Percentiles rank a stretch among this genome's conserved stretches.
Conservation (phyloP, 2,329 filamentous ascomycete species). For the Aspergillus alliaceus region DNA sequence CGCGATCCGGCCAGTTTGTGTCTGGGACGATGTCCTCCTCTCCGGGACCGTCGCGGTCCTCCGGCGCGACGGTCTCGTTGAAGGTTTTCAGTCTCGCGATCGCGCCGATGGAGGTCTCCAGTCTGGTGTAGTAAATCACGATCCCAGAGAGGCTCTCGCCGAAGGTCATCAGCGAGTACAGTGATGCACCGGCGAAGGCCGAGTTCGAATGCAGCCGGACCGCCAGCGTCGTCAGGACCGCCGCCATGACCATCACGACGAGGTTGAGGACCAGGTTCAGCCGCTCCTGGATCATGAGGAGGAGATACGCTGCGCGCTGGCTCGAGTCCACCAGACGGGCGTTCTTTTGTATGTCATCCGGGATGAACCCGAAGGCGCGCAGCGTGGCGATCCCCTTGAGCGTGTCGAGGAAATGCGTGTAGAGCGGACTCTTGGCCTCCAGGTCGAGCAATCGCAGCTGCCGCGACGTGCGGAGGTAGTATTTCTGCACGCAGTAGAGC, state of each 20-base stretch:
- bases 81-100: slow-evolving; percentile 6
- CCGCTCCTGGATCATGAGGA: slow-evolving; percentile 36
- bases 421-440: neutral
- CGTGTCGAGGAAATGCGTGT: slow-evolving; percentile 1
- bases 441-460: slow-evolving; percentile 1
- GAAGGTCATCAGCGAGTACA: slow-evolving; percentile 14
- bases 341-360: slow-evolving; percentile 20
- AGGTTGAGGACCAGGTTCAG: slow-evolving; percentile 42
- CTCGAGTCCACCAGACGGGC: slow-evolving; percentile 32
- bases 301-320: slow-evolving; percentile 37
- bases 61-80: slow-evolving; percentile 1
- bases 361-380: neutral
- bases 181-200: slow-evolving; percentile 4
- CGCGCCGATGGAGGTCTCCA: slow-evolving; percentile 12
- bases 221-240: slow-evolving; percentile 37
- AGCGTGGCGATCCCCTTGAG: neutral
- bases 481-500: neutral
- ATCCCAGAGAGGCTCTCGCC: slow-evolving; percentile 6
- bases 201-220: slow-evolving; percentile 29
- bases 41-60: neutral
- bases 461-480: neutral
- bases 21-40: slow-evolving; percentile 1
- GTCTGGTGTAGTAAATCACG: slow-evolving; percentile 9
- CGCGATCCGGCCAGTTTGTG: neutral
- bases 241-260: slow-evolving; percentile 24